Base-by-base conservation (phyloP, 495 filamentous ascomycete species). In the Delitschia confertaspora region DNA sequence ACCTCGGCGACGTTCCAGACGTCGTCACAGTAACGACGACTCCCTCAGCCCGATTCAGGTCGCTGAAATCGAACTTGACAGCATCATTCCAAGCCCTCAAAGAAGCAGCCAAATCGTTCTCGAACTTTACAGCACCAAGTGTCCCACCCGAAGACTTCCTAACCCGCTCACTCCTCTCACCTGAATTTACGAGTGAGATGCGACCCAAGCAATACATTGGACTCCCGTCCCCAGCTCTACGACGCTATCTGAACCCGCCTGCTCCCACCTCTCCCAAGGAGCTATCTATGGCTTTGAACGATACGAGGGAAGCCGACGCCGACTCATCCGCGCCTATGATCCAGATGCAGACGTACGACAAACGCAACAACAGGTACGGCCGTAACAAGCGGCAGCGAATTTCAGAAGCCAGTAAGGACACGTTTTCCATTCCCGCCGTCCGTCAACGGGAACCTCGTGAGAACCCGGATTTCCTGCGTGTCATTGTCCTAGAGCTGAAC, bases 401-500 rank as follows among this genome's bases (percentile, higher is more conserved):
- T 11, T 51, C 60, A 21, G 63, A 66, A 45, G 60, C 58, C 7
- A 56, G 63, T 2, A 27, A 61, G 7, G 43, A 41, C 19, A 25
- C 25, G 5, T 22, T 42, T 0, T 42, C 51, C 4, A 19, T 25
- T 27, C 66, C 70, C 8, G 62, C 66, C 0, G 70, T 82, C 8
- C 80, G 86, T 10, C 88, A 88, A 59, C 78, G 91, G 10, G 91
- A 95, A 60, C 77, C 85, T 51, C 76, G 91, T 26, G 91, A 98
- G 60, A 98, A 98, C 59, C 76, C 82, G 18, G 82, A 95, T 52
- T 98, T 96, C 65, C 78, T 98, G 37, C 78, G 91, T 21, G 80
- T 96, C 55, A 85, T 93, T 20, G 89, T 95, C 40, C 72, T 95
- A 56, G 91, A 98, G 65, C 94, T 95, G 83, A 85, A 89, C 45